phyloP scores from a whole-genome alignment of 345 rosid species.

The Aquilaria sinensis region DNA sequence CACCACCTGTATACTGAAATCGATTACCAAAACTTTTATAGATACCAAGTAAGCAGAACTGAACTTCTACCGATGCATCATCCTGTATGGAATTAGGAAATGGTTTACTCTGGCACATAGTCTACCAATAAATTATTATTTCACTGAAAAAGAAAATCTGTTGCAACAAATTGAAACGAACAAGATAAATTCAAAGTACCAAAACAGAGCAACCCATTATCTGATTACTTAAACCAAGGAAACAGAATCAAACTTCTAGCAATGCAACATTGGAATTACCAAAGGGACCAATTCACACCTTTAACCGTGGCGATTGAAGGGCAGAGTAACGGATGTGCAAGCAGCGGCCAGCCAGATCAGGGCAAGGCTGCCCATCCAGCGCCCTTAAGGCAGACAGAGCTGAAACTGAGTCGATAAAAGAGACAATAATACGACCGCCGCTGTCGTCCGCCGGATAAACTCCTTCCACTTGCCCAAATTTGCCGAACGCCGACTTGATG shows the following conservation, averaged over 20 bases:
- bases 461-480: conserved; percentile 62
- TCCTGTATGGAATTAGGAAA: no score
- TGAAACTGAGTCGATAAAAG: conserved; percentile 33
- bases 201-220: neutral
- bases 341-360: conserved; percentile 55
- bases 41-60: no score
- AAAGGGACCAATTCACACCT: conserved; percentile 25
- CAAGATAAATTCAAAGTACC: neutral
- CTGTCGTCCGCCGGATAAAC: conserved; percentile 82
- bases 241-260: neutral
- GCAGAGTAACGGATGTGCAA: conserved; percentile 74
- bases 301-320: conserved; percentile 36
- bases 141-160: no score
- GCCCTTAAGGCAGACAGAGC: conserved; percentile 63
- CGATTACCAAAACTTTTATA: no score
- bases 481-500: conserved; percentile 48
- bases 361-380: conserved; percentile 48
- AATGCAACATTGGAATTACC: neutral
- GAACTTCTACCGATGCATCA: no score
- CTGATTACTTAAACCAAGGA: neutral
- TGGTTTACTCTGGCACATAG: no score
- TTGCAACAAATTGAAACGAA: neutral
- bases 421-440: conserved; percentile 79
- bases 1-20: no score
- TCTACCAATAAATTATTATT: neutral